phyloP scores from a whole-genome alignment of 2,329 filamentous ascomycete species.

The Dothideomycetidae sp. region DNA sequence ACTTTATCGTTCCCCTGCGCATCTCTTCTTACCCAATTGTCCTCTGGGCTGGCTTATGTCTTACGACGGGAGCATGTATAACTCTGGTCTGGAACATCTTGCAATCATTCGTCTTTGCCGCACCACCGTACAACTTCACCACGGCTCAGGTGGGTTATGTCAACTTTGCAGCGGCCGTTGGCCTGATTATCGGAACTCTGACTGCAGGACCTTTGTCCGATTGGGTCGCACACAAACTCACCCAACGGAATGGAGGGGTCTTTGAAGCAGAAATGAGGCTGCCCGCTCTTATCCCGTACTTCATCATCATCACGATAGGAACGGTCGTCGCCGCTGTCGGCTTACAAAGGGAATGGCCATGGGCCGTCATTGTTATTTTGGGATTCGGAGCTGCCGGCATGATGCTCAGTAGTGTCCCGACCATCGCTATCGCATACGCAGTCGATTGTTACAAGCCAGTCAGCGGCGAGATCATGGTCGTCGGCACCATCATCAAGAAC shows the following conservation, averaged over 20 bases:
- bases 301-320: no score
- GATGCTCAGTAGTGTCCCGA: constrained; percentile 28
- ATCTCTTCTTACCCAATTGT: constrained; percentile 34
- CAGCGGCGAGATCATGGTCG: constrained; percentile 33
- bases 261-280: constrained; percentile 48
- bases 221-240: constrained; percentile 35
- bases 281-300: constrained; percentile 19
- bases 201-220: constrained; percentile 44
- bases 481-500: constrained; percentile 32
- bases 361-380: constrained; percentile 35
- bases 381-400: constrained; percentile 34
- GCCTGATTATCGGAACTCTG: constrained; percentile 28
- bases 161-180: constrained; percentile 34
- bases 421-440: constrained; percentile 31
- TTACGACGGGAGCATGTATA: constrained; percentile 25
- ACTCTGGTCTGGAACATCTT: constrained; percentile 36
- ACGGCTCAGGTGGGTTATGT: constrained; percentile 34
- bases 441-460: constrained; percentile 35
- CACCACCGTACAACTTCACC: constrained; percentile 33
- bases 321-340: constrained; percentile 36
- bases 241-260: constrained; percentile 39
- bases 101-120: constrained; percentile 10
- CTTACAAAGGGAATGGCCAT: constrained; percentile 40
- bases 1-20: constrained; percentile 27
- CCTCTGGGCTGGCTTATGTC: constrained; percentile 24